Evolutionary conservation across 257 asterid genomes (phyloP), one percentile per base, ranked within the genome.

Genomic region (Solanum lycopersicoides): DNA sequence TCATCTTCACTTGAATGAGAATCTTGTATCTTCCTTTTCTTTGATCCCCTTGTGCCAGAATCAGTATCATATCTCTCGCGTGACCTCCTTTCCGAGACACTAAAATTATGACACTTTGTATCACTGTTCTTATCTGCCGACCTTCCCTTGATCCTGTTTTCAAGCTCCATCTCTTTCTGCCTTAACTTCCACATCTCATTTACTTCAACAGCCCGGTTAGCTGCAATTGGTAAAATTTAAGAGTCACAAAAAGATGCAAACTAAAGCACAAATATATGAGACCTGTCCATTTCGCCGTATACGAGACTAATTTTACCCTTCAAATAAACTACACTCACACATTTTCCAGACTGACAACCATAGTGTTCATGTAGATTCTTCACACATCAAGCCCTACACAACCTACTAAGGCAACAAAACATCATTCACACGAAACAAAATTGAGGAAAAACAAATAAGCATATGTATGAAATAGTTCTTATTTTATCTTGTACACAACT

Each of bases 101-200:
- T 89, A 59, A 92, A 89, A 79, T 89, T 87, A 85, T 66, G 82
- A 85, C 87, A 77, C 89, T 88, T 89, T 21, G 60, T 50, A 66
- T 87, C 83, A 82, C 90, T 84, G 86, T 93, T 90, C 66, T 84
- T 92, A 35, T 89, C 84, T 86, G 90, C 89, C 39, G 60, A 66
- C 88, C 88, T 88, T 79, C 94, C 92, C 87, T 86, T 89, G 73
- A 92, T 92, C 90, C 93, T 91, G 73, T 87, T 87, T 77, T 95
- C 98, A 89, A 96, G 92, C 92, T 96, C 98, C 53, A 91, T 56
- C 91, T 96, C 99, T 87, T 96, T 97, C 88, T 95, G 98, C 91
- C 99, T 91, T 68, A 93, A 84, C 56, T 94, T 94, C 99, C 99
- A 96, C 98, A 95, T 92, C 89, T 97, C 99, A 90, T 91, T 94